phyloP scores from a whole-genome alignment of 2,329 filamentous ascomycete genomes.

The Allantophomopsis lycopodina region DNA sequence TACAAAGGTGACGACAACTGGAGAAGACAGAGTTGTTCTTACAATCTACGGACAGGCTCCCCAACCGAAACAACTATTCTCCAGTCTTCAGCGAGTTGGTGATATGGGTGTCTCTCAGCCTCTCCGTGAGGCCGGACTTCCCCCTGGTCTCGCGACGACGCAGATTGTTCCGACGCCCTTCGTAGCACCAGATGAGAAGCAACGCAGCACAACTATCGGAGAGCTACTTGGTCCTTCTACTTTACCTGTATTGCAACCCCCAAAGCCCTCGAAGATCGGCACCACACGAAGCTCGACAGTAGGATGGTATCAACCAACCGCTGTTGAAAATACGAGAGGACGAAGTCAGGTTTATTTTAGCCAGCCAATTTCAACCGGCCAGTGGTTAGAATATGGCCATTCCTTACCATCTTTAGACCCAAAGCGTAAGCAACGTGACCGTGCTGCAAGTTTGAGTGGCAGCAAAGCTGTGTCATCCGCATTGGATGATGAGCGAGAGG shows the following conservation, averaged over 20 bases:
- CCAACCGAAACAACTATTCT: conserved; percentile 68
- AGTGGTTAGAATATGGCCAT: conserved; percentile 59
- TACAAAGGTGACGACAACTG: conserved; percentile 18
- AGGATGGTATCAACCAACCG: conserved; percentile 27
- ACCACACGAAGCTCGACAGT: conserved; percentile 41
- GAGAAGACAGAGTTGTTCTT: conserved; percentile 46
- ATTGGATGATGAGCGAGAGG: conserved; percentile 38
- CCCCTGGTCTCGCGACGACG: conserved; percentile 59
- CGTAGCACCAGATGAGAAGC: conserved; percentile 30
- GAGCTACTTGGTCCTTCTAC: conserved; percentile 58
- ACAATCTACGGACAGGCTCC: conserved; percentile 67
- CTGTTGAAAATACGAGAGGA: conserved; percentile 10
- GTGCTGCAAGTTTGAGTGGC: conserved; percentile 52
- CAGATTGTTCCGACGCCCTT: conserved; percentile 43
- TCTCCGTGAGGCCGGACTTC: conserved; percentile 52
- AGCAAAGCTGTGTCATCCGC: conserved; percentile 31
- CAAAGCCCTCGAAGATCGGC: conserved; percentile 56
- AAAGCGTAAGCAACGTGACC: conserved; percentile 55
- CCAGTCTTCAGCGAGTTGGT: conserved; percentile 54
- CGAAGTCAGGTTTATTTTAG: conserved; percentile 46
- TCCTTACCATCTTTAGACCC: conserved; percentile 38
- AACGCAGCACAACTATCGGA: conserved; percentile 49
- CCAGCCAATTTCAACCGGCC: conserved; percentile 49
- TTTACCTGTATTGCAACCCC: conserved; percentile 52
- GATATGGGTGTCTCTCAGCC: conserved; percentile 23